Conservation (phyloP, 495 filamentous ascomycete species). For the Penicillium nucicola region DNA sequence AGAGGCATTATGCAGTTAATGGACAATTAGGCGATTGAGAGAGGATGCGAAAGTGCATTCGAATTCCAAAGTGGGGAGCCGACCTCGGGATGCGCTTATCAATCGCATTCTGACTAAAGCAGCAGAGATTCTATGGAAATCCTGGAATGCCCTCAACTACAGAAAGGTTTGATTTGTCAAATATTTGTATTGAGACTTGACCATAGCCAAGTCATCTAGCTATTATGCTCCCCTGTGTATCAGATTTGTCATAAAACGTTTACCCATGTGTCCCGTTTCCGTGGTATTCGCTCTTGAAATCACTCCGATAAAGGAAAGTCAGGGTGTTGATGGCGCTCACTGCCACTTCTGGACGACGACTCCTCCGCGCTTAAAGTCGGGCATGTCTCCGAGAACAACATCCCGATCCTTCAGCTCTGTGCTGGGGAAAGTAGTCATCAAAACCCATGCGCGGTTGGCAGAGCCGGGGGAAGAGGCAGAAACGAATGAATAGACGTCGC, state of each 20-base stretch:
- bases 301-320: neutral
- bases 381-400: constrained; percentile 67
- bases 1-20: constrained; percentile 37
- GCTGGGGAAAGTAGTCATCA: constrained; percentile 95
- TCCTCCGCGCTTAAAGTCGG: constrained; percentile 80
- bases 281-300: constrained; percentile 6
- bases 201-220: no score
- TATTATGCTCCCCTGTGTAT: neutral
- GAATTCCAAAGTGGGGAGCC: constrained; percentile 20
- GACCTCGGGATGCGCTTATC: constrained; percentile 41
- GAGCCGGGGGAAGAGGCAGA: constrained; percentile 59
- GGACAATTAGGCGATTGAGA: neutral
- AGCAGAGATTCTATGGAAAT: neutral
- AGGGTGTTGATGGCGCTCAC: constrained; percentile 25
- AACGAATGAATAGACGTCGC: constrained; percentile 87
- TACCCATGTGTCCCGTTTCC: neutral
- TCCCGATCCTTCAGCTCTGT: constrained; percentile 81
- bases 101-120: constrained; percentile 31
- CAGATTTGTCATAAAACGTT: constrained; percentile 1
- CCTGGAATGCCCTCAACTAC: no score
- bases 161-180: neutral
- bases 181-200: neutral
- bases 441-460: constrained; percentile 62
- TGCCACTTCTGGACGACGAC: constrained; percentile 88
- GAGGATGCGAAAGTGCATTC: constrained; percentile 5